Percentiles rank a stretch among this genome's conserved stretches.
Evolutionary conservation across 768 basidiomycete species (phyloP).

Genomic region (Kwoniella bestiolae): DNA sequence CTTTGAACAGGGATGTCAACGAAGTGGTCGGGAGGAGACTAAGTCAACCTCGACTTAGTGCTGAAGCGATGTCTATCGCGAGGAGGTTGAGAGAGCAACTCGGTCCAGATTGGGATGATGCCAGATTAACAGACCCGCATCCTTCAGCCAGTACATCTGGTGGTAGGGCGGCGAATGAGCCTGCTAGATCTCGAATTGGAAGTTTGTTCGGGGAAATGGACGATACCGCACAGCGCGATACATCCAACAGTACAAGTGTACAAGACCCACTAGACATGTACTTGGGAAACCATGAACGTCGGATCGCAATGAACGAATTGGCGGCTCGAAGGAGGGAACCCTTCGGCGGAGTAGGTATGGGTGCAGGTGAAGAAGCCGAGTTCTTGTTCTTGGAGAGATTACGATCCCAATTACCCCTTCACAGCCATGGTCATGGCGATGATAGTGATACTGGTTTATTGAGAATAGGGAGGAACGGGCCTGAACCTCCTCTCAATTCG

Average conservation of each 20-base stretch:
- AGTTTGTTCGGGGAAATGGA: neutral
- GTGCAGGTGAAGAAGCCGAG: constrained; percentile 3
- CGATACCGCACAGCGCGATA: neutral
- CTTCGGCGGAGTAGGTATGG: neutral
- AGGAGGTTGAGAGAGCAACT: constrained; percentile 14
- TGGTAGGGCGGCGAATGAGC: neutral
- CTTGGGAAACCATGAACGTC: neutral
- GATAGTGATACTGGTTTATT: constrained; percentile 1
- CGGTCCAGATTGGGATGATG: constrained; percentile 23
- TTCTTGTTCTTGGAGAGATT: constrained; percentile 12
- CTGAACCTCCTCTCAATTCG: neutral
- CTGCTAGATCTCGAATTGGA: neutral
- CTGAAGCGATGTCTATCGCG: constrained; percentile 7
- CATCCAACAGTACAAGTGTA: neutral
- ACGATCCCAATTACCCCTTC: neutral
- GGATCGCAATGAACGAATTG: constrained; percentile 1
- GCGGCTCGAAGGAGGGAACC: neutral
- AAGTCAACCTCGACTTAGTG: constrained; percentile 13
- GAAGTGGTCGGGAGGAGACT: constrained; percentile 21
- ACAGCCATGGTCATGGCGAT: neutral
- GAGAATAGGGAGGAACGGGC: neutral
- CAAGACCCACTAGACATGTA: neutral
- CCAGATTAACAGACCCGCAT: neutral
- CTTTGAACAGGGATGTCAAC: constrained; percentile 19
- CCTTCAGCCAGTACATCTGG: neutral